Percentiles rank a stretch among this genome's conserved stretches.
phyloP scores from a whole-genome alignment of 352 stramenopile genomes.

The Albugo laibachii region DNA sequence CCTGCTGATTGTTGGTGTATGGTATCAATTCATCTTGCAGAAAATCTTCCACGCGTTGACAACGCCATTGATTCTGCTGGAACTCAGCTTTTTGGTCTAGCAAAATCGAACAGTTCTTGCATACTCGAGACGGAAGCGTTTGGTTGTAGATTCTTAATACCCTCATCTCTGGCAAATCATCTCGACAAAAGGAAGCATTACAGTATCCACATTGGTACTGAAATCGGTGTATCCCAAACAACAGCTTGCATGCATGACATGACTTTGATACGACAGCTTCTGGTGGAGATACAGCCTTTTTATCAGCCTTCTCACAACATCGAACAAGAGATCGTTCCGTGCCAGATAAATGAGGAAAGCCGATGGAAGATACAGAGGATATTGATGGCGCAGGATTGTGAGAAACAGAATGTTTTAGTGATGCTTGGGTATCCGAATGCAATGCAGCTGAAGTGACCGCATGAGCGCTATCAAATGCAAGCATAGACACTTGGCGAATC shows the following conservation, averaged over 20 bases:
- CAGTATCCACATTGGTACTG: constrained; percentile 72
- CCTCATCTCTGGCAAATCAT: constrained; percentile 34
- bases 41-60: constrained; percentile 62
- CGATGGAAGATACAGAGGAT: constrained; percentile 49
- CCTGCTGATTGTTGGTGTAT: constrained; percentile 60
- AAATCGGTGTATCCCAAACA: constrained; percentile 73
- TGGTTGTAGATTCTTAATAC: constrained; percentile 51
- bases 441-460: constrained; percentile 39
- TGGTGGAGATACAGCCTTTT: constrained; percentile 28
- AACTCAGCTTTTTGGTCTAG: constrained; percentile 56
- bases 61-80: constrained; percentile 58
- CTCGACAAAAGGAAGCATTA: constrained; percentile 52
- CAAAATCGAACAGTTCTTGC: constrained; percentile 45
- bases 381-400: constrained; percentile 1
- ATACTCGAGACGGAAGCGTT: constrained; percentile 33
- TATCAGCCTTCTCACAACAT: constrained; percentile 31
- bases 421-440: constrained; percentile 11
- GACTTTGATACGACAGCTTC: constrained; percentile 33
- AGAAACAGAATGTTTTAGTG: neutral
- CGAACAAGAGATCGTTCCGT: constrained; percentile 51
- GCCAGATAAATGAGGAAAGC: constrained; percentile 51
- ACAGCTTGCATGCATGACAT: constrained; percentile 42
- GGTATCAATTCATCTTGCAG: constrained; percentile 31
- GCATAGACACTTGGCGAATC: constrained; percentile 57
- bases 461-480: constrained; percentile 47